Percentiles rank a stretch among this genome's conserved stretches.
Conservation (phyloP, 805 yeast species). For the Candida dendrica region DNA sequence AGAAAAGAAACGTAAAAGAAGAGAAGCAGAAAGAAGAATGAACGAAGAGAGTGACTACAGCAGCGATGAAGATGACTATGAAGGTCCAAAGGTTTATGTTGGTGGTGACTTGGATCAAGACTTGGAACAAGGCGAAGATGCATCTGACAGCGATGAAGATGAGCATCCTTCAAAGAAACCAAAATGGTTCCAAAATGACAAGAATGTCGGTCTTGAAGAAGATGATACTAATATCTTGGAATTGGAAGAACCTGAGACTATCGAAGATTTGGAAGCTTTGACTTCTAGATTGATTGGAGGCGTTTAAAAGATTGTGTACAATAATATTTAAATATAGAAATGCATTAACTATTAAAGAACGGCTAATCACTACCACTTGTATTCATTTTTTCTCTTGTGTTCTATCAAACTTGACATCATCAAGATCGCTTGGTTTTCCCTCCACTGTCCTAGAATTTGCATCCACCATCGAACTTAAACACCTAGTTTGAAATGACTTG, state of each 20-base stretch:
- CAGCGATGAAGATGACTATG: conserved; percentile 23
- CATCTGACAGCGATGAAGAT: conserved; percentile 15
- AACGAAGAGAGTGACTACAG: conserved; percentile 17
- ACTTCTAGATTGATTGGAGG: conserved; percentile 39
- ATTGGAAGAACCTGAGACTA: conserved; percentile 79
- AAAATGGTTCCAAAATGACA: conserved; percentile 31
- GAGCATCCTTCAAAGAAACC: conserved; percentile 24
- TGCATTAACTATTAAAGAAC: too few species aligned
- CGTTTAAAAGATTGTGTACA: neutral
- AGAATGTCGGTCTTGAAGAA: conserved; percentile 21
- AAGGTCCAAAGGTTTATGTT: conserved; percentile 23
- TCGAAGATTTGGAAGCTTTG: conserved; percentile 91
- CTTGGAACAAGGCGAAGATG: conserved; percentile 19
- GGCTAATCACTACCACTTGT: too few species aligned
- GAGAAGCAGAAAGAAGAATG: conserved; percentile 61
- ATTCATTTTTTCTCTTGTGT: too few species aligned
- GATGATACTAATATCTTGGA: conserved; percentile 44
- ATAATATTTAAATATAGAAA: too few species aligned
- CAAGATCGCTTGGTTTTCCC: too few species aligned
- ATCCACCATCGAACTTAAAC: too few species aligned
- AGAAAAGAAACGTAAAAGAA: conserved; percentile 85
- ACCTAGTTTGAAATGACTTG: too few species aligned
- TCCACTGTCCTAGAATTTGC: too few species aligned
- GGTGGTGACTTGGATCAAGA: conserved; percentile 24
- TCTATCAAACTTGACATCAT: too few species aligned